These are phyloP conservation scores for Coprinopsis sp. DNA, from an alignment of 768 basidiomycete genomes.

Conservation along the genomic window DNA sequence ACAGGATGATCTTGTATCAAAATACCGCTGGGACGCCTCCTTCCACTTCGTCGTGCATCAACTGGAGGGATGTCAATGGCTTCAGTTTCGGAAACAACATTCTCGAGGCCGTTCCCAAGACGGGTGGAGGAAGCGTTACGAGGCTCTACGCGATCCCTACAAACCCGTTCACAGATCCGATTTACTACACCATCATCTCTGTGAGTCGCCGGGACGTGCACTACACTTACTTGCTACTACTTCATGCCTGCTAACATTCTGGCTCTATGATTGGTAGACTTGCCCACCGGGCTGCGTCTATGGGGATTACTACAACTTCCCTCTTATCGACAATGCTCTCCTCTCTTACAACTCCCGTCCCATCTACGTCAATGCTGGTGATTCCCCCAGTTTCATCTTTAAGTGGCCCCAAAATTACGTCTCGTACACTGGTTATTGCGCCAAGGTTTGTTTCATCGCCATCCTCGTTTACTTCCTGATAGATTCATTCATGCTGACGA, in stretches of 20 bases:
- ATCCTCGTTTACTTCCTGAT: background rate
- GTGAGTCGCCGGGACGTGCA: no score
- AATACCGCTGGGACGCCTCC: constrained; percentile 16
- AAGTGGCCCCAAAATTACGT: constrained; percentile 11
- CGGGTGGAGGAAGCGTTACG: constrained; percentile 3
- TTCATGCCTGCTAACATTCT: no score
- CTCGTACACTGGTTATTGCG: constrained; percentile 16
- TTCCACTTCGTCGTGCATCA: constrained; percentile 13
- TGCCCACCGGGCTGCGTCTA: constrained; percentile 14
- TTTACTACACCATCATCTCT: constrained; percentile 18
- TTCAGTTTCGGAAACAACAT: constrained; percentile 13
- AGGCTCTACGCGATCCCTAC: constrained; percentile 14
- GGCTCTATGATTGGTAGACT: no score
- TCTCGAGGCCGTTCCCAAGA: constrained; percentile 13
- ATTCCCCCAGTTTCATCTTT: constrained; percentile 17
- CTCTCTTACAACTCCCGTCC: constrained; percentile 11
- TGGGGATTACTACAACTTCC: constrained; percentile 17
- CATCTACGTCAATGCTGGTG: constrained; percentile 13
- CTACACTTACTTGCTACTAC: no score
- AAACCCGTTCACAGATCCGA: constrained; percentile 15
- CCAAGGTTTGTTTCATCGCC: constrained; percentile 8
- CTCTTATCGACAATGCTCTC: constrained; percentile 9
- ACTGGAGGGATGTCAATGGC: constrained; percentile 11
- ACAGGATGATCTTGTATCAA: constrained; percentile 42
- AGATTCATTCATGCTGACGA: background rate